These are phyloP conservation scores for Boletus tomentosulus DNA, from an alignment of 768 basidiomycete species.

Conservation along the genomic window DNA sequence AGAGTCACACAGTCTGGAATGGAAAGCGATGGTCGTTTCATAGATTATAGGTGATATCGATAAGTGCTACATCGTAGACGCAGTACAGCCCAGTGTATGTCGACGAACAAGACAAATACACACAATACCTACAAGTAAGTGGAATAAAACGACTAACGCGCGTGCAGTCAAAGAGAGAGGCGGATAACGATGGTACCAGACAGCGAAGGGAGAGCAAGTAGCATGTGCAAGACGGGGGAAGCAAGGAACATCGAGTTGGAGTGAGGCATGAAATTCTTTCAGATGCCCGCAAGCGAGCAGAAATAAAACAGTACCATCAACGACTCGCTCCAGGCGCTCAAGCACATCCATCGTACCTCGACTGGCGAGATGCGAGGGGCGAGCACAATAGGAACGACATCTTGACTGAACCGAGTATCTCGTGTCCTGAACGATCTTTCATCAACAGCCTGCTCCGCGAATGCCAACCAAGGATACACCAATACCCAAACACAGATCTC, in stretches of 20 bases:
- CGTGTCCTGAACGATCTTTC: slow-evolving; percentile 19
- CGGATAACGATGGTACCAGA: slow-evolving; percentile 21
- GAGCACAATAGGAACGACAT: slow-evolving; percentile 16
- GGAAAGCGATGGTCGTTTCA: slow-evolving; percentile 22
- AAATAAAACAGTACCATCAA: slow-evolving; percentile 6
- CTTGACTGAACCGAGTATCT: not conserved
- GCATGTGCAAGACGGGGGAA: slow-evolving; percentile 10
- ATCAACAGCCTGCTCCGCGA: slow-evolving; percentile 23
- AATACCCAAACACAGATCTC: slow-evolving; percentile 20
- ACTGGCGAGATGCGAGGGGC: slow-evolving; percentile 37
- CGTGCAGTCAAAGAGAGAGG: slow-evolving; percentile 22
- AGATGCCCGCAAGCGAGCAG: slow-evolving; percentile 27
- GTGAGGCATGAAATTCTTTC: slow-evolving; percentile 21
- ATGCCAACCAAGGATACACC: slow-evolving; percentile 16
- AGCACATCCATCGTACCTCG: slow-evolving; percentile 26
- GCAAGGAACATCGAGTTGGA: slow-evolving; percentile 13
- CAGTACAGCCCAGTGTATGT: slow-evolving; percentile 30
- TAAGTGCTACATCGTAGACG: slow-evolving; percentile 31
- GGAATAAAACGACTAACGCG: slow-evolving; percentile 24
- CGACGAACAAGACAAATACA: slow-evolving; percentile 26
- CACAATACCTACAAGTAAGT: slow-evolving; percentile 30
- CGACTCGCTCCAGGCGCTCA: slow-evolving; percentile 20
- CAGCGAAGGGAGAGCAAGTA: slow-evolving; percentile 12
- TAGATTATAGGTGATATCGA: slow-evolving; percentile 24
- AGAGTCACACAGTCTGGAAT: not conserved